Percentiles rank a stretch among this genome's conserved stretches.
These are phyloP conservation scores for Leccinum arenicola DNA, from an alignment of 768 basidiomycete species.

Conservation along the genomic window DNA sequence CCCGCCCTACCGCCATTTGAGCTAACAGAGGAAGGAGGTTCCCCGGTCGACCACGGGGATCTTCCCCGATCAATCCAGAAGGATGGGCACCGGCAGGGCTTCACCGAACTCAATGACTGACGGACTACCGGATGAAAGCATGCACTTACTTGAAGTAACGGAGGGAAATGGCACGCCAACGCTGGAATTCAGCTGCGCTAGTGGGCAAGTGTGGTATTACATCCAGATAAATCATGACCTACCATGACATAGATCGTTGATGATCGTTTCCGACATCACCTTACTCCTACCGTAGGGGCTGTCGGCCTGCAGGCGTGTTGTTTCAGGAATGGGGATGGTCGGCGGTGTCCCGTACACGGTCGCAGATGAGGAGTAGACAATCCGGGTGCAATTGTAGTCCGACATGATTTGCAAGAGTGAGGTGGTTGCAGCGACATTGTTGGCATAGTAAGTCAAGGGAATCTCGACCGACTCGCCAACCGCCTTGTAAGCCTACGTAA, in stretches of 20 bases:
- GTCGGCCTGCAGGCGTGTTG: slow-evolving; percentile 81
- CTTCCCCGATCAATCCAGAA: slow-evolving; percentile 92
- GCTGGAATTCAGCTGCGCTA: slow-evolving; percentile 56
- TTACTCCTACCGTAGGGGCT: slow-evolving; percentile 98
- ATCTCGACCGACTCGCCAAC: slow-evolving; percentile 96
- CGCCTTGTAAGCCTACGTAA: slow-evolving; percentile 85
- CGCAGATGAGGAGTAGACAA: slow-evolving; percentile 98
- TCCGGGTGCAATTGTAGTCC: slow-evolving; percentile 75
- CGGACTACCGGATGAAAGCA: background rate
- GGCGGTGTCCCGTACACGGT: slow-evolving; percentile 97
- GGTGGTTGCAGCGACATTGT: slow-evolving; percentile 90
- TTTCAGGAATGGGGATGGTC: slow-evolving; percentile 89
- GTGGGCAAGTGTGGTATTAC: slow-evolving; percentile 4
- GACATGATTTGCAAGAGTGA: slow-evolving; percentile 84
- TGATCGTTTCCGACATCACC: slow-evolving; percentile 86
- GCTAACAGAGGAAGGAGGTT: slow-evolving; percentile 92
- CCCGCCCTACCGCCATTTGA: slow-evolving; percentile 90
- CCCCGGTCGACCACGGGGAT: slow-evolving; percentile 92
- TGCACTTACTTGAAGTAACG: slow-evolving; percentile 90
- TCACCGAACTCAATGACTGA: slow-evolving; percentile 6
- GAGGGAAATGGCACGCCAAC: slow-evolving; percentile 82
- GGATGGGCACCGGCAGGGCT: slow-evolving; percentile 99
- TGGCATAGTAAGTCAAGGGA: slow-evolving; percentile 89
- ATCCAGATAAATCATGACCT: slow-evolving; percentile 23
- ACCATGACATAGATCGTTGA: slow-evolving; percentile 85